Percentiles rank a stretch among this genome's conserved stretches.
phyloP scores from a whole-genome alignment of 164 flowering plant genomes.

The Macadamia integrifolia region DNA sequence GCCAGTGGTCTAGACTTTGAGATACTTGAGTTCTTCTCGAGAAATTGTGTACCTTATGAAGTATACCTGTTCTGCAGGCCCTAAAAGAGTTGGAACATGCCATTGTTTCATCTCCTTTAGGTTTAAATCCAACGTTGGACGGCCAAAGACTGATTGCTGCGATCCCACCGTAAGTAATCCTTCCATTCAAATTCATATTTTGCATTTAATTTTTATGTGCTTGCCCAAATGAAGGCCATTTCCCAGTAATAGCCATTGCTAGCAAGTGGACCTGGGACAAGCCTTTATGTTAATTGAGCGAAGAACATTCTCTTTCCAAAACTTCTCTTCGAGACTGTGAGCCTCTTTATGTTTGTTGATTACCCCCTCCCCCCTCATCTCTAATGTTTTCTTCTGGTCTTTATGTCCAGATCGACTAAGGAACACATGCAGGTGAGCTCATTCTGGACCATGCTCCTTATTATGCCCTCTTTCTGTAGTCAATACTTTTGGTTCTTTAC shows the following conservation, averaged over 20 bases:
- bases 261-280: neutral
- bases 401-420: slow-evolving; percentile 68
- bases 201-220: neutral
- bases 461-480: neutral
- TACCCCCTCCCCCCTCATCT: neutral
- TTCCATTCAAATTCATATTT: slow-evolving; percentile 2
- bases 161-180: slow-evolving; percentile 75
- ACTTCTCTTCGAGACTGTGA: neutral
- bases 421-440: slow-evolving; percentile 75
- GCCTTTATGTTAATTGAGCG: neutral
- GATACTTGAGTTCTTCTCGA: no score
- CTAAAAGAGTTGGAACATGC: slow-evolving; percentile 72
- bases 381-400: slow-evolving; percentile 3
- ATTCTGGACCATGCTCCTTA: neutral
- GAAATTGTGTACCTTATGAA: neutral
- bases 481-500: neutral
- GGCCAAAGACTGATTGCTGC: slow-evolving; percentile 69
- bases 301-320: neutral
- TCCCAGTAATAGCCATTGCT: neutral
- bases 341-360: neutral
- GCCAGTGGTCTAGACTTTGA: no score
- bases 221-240: neutral
- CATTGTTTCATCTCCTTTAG: slow-evolving; percentile 78
- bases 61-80: slow-evolving; percentile 37
- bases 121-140: slow-evolving; percentile 73